phyloP scores from a whole-genome alignment of 2,329 filamentous ascomycete genomes.

The Neophaeococcomyces mojaviensis region DNA sequence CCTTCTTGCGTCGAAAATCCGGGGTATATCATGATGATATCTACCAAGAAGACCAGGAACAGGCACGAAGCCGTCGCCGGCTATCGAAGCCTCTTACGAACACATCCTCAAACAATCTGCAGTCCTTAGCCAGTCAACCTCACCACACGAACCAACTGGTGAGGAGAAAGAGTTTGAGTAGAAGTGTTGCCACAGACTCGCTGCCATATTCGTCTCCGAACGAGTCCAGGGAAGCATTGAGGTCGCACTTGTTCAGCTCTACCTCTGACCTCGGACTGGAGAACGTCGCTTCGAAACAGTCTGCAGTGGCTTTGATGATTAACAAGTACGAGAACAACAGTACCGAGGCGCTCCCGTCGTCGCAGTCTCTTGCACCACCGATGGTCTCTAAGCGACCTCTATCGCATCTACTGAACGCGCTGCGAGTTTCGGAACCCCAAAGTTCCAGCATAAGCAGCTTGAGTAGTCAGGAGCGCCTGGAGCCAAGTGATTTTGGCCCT shows the following conservation, averaged over 20 bases:
- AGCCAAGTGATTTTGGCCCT: constrained; percentile 1
- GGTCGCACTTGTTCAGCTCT: constrained; percentile 1
- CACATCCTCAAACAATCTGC: constrained; percentile 14
- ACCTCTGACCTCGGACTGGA: not conserved
- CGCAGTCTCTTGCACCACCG: constrained; percentile 11
- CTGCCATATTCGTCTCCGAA: not conserved
- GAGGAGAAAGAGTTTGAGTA: constrained; percentile 12
- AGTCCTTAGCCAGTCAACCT: not conserved
- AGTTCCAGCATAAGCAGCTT: constrained; percentile 10
- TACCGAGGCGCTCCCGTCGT: constrained; percentile 1
- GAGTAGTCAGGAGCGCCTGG: constrained; percentile 9
- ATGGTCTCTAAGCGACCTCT: constrained; percentile 14
- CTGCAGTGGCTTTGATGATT: constrained; percentile 15
- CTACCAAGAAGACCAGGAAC: constrained; percentile 12
- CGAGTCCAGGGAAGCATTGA: constrained; percentile 4
- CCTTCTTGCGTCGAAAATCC: constrained; percentile 8
- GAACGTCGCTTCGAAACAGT: not conserved
- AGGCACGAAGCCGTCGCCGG: constrained; percentile 18
- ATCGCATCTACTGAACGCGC: constrained; percentile 12
- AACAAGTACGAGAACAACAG: constrained; percentile 14
- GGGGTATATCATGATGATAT: constrained; percentile 7
- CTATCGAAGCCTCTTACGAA: constrained; percentile 22
- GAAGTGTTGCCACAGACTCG: not conserved
- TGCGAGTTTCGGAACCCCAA: constrained; percentile 6
- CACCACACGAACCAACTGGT: not conserved